These are phyloP conservation scores for Westerdykella ornata DNA, from an alignment of 2,329 filamentous ascomycete genomes.

Conservation along the genomic window DNA sequence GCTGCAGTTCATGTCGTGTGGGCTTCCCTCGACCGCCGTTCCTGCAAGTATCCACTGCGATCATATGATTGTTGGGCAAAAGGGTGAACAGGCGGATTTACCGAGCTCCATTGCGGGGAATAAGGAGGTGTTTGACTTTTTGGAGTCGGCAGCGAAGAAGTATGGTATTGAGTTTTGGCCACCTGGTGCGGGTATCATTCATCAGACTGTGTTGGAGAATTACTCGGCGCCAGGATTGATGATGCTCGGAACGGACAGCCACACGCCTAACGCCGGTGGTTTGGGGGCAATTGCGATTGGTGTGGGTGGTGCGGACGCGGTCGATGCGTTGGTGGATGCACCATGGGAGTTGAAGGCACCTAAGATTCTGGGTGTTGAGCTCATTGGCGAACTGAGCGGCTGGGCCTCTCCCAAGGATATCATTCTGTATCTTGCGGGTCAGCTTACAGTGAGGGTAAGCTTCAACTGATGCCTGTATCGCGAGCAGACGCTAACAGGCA, in stretches of 20 bases:
- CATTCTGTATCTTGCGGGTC: conserved; percentile 81
- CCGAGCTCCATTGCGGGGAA: conserved; percentile 81
- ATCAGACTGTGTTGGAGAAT: conserved; percentile 96
- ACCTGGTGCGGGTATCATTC: conserved; percentile 49
- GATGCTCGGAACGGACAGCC: conserved; percentile 98
- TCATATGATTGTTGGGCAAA: conserved; percentile 95
- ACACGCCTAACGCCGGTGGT: conserved; percentile 95
- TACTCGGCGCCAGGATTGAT: conserved; percentile 95
- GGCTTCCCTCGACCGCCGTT: conserved; percentile 79
- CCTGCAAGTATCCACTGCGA: conserved; percentile 98
- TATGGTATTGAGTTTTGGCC: conserved; percentile 44
- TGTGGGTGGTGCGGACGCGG: conserved; percentile 93
- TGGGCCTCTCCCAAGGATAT: conserved; percentile 96
- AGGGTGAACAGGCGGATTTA: conserved; percentile 80
- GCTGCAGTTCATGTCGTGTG: conserved; percentile 97
- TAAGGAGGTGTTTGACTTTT: conserved; percentile 94
- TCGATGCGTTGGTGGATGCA: conserved; percentile 90
- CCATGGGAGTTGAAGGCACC: conserved; percentile 98
- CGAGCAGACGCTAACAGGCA: conserved; percentile 8
- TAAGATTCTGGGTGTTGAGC: conserved; percentile 75
- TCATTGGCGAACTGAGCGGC: conserved; percentile 75
- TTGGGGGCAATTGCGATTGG: conserved; percentile 91
- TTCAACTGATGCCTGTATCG: background rate
- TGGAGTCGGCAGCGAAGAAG: conserved; percentile 68
- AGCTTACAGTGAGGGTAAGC: conserved; percentile 69